Base-by-base conservation (phyloP, 768 basidiomycete species). In the Solioccasus polychromus region DNA sequence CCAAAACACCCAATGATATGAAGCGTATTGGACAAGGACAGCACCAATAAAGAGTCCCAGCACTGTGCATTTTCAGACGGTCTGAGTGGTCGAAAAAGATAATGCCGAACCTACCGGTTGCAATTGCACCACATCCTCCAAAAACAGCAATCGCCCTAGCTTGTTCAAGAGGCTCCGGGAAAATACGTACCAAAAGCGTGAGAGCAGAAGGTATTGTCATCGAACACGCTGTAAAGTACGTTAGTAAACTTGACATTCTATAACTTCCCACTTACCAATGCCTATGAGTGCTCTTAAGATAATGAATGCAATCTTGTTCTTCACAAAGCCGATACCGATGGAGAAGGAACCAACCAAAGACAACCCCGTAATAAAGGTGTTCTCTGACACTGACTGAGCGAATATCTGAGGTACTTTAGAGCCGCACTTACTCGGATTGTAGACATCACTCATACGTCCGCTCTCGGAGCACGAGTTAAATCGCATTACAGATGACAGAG, bases 1-100 rank as follows among this genome's bases (percentile, higher is more conserved):
- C 57, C 72, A 78, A 55, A 81, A 79, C 17, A 78, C 67, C 78
- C 77, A 78, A 22, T 58, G 68, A 63, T 73, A 80, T 9, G 71
- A 68, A 2, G 62, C 61, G 25, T 60, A 71, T 32, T 64, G 52
- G 4, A 71, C 69, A 35, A 77, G 65, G 17, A 71, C 20, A 2
- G 73, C 75, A 7, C 76, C 76, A 12, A 75, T 64, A 20, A 73
- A 44, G n/a, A 74, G 54, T 1, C 74, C 74, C 31, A 70, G 47
- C 5, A 73, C 72, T 75, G 37, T 15, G 32, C 12, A 17, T n/a
- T n/a, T 39, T 23, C 44, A 8, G 12, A 20, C 29, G 22, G 1
- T 36, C 37, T 20, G 14, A 9, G 28, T n/a, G 15, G 7, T 34
- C 18, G 20, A 8, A 4, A 3, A 2, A 18, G 20, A 32, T 5